phyloP scores from a whole-genome alignment of 306 rosid species.

The Malus asiatica region DNA sequence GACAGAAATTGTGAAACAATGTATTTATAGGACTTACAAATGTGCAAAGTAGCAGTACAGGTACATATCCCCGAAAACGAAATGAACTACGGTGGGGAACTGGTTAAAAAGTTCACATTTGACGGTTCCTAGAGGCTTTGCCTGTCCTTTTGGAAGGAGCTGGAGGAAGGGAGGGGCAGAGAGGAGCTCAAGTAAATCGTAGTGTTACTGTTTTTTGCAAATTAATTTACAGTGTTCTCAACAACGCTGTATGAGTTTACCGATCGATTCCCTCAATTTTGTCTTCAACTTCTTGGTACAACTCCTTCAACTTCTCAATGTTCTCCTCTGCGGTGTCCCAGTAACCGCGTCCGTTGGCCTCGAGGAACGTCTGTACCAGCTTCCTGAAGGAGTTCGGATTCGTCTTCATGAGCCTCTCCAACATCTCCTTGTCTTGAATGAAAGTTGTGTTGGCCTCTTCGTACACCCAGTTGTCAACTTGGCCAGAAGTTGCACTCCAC shows the following conservation, averaged over 20 bases:
- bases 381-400: conserved; percentile 96
- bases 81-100: conserved; percentile 30
- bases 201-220: conserved; percentile 17
- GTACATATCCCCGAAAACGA: conserved; percentile 27
- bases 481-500: conserved; percentile 99
- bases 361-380: conserved; percentile 87
- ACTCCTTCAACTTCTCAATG: conserved; percentile 70
- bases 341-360: conserved; percentile 95
- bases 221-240: conserved; percentile 19
- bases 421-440: conserved; percentile 85
- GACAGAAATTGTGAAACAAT: not conserved
- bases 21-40: not conserved
- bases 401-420: conserved; percentile 76
- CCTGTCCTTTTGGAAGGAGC: not conserved
- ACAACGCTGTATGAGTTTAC: conserved; percentile 21
- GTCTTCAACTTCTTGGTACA: conserved; percentile 92
- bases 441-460: conserved; percentile 97
- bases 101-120: conserved; percentile 21
- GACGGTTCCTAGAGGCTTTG: conserved; percentile 12
- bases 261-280: conserved; percentile 91
- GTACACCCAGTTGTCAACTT: conserved; percentile 98
- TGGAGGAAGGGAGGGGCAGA: not conserved
- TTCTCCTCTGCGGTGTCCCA: conserved; percentile 91
- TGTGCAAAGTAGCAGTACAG: conserved; percentile 27
- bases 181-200: conserved; percentile 20